These are phyloP conservation scores for Camelina neglecta DNA, from an alignment of 345 rosid species.

Conservation along the genomic window DNA sequence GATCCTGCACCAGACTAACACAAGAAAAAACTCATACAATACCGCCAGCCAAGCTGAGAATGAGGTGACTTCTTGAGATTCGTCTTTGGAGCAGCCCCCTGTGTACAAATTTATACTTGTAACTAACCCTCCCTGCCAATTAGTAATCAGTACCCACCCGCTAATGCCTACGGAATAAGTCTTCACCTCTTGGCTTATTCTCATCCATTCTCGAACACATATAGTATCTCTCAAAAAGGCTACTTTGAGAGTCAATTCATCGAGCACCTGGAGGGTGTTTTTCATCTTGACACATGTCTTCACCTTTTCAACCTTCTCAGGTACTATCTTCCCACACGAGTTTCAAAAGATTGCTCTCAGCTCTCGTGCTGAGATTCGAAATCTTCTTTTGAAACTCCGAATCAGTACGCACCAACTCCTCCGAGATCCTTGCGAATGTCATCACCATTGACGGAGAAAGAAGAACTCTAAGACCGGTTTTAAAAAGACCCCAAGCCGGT, in stretches of 20 bases:
- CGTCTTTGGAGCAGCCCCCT: background rate
- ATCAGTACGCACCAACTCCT: background rate
- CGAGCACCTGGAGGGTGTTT: slow-evolving; percentile 9
- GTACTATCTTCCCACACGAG: background rate
- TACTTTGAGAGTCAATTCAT: background rate
- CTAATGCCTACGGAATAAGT: background rate
- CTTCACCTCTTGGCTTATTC: background rate
- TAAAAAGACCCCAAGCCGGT: background rate
- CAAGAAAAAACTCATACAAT: background rate
- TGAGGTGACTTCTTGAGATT: background rate
- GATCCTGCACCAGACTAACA: background rate
- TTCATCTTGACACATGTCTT: background rate
- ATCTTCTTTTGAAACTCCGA: background rate
- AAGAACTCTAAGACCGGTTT: background rate
- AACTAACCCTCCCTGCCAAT: background rate
- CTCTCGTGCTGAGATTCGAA: background rate
- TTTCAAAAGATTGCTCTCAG: background rate
- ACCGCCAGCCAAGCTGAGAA: background rate
- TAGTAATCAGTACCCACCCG: background rate
- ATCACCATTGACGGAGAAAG: background rate
- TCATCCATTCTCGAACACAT: too few relatives aligned
- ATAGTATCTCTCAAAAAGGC: too few relatives aligned
- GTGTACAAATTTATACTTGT: background rate
- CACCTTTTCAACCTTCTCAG: background rate
- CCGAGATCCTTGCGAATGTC: background rate